A percentile compares a stretch with the other conserved stretches of the same genome.
These are phyloP conservation scores for Sclerospora graminicola DNA, from an alignment of 352 stramenopile genomes.

Conservation along the genomic window DNA sequence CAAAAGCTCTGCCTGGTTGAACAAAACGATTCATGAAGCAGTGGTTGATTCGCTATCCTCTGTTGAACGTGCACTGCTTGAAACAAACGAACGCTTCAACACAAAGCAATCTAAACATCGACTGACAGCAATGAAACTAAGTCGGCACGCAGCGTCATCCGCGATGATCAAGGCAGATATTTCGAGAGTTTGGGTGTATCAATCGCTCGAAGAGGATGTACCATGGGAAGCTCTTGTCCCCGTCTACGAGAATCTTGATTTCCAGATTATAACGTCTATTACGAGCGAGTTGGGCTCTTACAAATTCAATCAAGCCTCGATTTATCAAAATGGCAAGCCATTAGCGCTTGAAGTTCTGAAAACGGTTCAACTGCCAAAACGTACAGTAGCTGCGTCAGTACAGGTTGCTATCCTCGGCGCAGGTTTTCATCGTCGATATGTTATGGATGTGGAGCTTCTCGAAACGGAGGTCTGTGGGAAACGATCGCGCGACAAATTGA, in stretches of 20 bases:
- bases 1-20: conserved; percentile 7
- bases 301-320: conserved; percentile 14
- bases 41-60: conserved; percentile 1
- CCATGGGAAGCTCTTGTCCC: conserved; percentile 3
- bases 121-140: conserved; percentile 7
- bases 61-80: conserved; percentile 6
- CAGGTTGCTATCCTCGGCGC: conserved; percentile 16
- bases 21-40: not conserved
- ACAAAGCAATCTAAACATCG: not conserved
- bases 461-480: conserved; percentile 4
- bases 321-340: conserved; percentile 5
- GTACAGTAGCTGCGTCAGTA: conserved; percentile 12
- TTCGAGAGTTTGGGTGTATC: conserved; percentile 12
- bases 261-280: conserved; percentile 13
- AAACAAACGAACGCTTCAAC: conserved; percentile 1
- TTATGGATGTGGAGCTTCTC: conserved; percentile 22
- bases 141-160: conserved; percentile 3
- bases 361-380: conserved; percentile 2
- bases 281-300: not conserved
- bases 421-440: conserved; percentile 37
- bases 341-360: not conserved
- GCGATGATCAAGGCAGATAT: conserved; percentile 9
- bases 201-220: not conserved
- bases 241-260: not conserved
- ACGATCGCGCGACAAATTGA: conserved; percentile 3